A percentile compares a stretch with the other conserved stretches of the same genome.
These are phyloP conservation scores for Xylaria acuta DNA, from an alignment of 495 filamentous ascomycete species.

Conservation along the genomic window DNA sequence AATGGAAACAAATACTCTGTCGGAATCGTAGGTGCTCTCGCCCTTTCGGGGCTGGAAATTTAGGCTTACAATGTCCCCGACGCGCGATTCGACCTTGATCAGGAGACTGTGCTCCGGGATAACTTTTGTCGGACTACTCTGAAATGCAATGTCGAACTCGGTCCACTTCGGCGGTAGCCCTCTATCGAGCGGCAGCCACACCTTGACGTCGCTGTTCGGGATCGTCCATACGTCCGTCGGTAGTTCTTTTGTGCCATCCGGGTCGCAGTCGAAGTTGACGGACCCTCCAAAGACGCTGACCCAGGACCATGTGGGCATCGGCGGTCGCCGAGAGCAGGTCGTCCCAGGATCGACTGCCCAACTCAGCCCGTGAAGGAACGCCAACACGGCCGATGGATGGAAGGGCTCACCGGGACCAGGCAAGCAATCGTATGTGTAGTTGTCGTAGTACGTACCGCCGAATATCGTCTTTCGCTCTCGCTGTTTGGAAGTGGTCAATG, in stretches of 20 bases:
- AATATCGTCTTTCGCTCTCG: background rate
- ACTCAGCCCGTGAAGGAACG: background rate
- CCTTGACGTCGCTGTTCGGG: background rate
- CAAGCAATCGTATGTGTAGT: constrained; percentile 4
- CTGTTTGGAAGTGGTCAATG: background rate
- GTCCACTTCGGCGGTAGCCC: background rate
- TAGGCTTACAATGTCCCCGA: background rate
- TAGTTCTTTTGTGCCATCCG: background rate
- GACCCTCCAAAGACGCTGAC: background rate
- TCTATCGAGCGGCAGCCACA: constrained; percentile 4
- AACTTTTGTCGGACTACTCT: background rate
- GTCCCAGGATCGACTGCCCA: constrained; percentile 3
- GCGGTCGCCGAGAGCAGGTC: background rate
- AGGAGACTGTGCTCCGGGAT: background rate
- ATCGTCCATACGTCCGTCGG: constrained; percentile 5
- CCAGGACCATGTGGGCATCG: constrained; percentile 10
- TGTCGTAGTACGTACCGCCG: background rate
- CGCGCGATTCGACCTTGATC: background rate
- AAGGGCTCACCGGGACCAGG: background rate
- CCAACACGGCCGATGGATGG: background rate
- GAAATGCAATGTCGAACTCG: background rate
- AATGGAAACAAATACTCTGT: background rate
- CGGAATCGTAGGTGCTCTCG: background rate
- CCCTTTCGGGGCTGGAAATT: background rate
- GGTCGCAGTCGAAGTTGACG: background rate